Base-by-base conservation (phyloP, 2,329 filamentous ascomycete genomes). In the Neodidymelliopsis sp. region DNA sequence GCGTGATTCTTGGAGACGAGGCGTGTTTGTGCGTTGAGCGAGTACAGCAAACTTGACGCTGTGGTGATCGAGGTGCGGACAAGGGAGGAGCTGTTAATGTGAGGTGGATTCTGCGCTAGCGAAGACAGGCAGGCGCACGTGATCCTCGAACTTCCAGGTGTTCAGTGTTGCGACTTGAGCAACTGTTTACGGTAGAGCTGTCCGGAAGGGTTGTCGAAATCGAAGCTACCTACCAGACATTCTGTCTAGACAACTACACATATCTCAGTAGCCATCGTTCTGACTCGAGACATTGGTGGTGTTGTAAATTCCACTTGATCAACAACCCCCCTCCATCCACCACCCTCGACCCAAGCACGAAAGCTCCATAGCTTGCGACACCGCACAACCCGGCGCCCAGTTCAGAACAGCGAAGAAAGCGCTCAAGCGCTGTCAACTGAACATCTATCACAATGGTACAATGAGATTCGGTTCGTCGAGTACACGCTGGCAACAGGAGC, bases 391-490 rank as follows among this genome's bases (percentile, higher is more conserved):
- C 6, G 9, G 23, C 13, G 11, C 9, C 25, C 23, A 12, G 23
- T n/a, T 18, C 16, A 33, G n/a, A 18, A 11, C 16, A 2, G n/a
- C 25, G 12, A 8, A 35, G 18, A 11, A 23, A 12, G 2, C 13
- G 6, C 18, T 10, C 24, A 13, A 13, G 23, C 2, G 13, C 16
- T n/a, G 20, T n/a, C 47, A 55, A 56, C 46, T 57, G 43, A 45
- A 40, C 15, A 12, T n/a, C 25, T 15, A 13, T 20, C 15, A 63
- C 33, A 31, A 73, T 72, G 70, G 70, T 73, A 67, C 44, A 46
- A n/a, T 12, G 9, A 16, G 23, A 5, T 10, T 13, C 4, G 9
- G 9, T 13, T 23, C 11, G 10, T 28, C 9, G 19, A 10, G 24
- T 18, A 30, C 47, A 25, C 29, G 39, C 40, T 45, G 40, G 29